Evolutionary conservation across 139 green algal species (phyloP).

Genomic region (Tetradesmus lagerheimii): DNA sequence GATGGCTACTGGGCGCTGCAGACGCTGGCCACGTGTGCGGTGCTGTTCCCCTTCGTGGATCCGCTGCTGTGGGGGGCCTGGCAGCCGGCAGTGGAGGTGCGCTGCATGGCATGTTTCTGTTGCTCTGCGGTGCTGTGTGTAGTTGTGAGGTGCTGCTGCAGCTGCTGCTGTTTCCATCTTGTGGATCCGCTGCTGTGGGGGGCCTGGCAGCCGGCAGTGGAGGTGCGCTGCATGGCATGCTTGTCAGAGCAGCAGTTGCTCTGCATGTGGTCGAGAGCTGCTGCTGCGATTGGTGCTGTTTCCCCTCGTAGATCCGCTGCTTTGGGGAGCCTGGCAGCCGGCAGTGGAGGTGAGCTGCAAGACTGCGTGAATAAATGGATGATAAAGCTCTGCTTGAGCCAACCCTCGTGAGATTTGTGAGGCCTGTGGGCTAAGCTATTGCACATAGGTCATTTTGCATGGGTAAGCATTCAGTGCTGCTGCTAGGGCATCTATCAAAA

Average conservation of each 20-base stretch:
- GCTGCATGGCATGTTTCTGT: too few species aligned
- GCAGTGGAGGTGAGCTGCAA: conserved; percentile 43
- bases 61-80: conserved; percentile 29
- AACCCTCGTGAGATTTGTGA: too few species aligned
- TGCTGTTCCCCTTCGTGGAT: conserved; percentile 55
- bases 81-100: conserved; percentile 28
- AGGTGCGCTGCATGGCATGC: conserved; percentile 18
- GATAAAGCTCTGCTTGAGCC: too few species aligned
- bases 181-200: neutral
- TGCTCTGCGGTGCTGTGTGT: too few species aligned
- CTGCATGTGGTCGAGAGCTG: neutral
- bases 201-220: neutral
- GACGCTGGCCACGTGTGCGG: conserved; percentile 19
- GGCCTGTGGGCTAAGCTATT: too few species aligned
- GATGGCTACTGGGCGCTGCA: conserved; percentile 22
- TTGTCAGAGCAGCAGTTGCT: neutral
- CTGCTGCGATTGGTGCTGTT: conserved; percentile 27
- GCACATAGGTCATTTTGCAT: too few species aligned
- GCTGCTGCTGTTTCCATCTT: neutral
- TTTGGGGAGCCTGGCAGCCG: neutral
- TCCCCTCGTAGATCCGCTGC: conserved; percentile 46
- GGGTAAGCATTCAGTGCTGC: too few species aligned
- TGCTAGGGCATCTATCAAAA: too few species aligned
- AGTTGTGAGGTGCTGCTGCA: neutral
- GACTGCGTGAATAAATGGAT: too few species aligned